Conservation (phyloP, 2,329 filamentous ascomycete species). For the Pestalotiopsis sp. region DNA sequence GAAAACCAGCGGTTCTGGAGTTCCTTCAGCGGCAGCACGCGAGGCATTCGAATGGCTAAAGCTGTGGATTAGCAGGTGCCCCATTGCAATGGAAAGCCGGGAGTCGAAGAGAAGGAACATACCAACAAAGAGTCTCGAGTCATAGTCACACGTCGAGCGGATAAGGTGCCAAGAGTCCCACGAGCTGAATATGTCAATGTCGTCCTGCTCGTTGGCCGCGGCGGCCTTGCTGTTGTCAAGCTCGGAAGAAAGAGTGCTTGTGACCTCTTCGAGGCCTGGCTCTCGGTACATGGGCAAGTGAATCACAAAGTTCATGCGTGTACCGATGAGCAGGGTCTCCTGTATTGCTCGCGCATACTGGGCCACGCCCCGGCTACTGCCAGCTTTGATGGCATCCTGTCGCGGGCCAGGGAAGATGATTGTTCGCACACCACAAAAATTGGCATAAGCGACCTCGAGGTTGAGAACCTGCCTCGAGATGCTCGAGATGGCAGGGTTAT, state of each 20-base stretch:
- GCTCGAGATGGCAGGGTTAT: slow-evolving; percentile 80
- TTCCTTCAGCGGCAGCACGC: slow-evolving; percentile 59
- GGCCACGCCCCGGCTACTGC: slow-evolving; percentile 54
- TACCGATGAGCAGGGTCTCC: slow-evolving; percentile 75
- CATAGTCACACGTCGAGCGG: slow-evolving; percentile 83
- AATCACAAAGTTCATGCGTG: slow-evolving; percentile 78
- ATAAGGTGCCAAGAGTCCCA: slow-evolving; percentile 97
- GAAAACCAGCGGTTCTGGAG: slow-evolving; percentile 71
- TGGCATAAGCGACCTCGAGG: slow-evolving; percentile 90
- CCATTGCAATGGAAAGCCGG: neutral
- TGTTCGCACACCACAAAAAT: slow-evolving; percentile 88
- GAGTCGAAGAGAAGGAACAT: slow-evolving; percentile 41
- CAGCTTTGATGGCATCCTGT: slow-evolving; percentile 57
- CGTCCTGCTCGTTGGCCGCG: slow-evolving; percentile 36
- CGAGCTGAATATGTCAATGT: slow-evolving; percentile 72
- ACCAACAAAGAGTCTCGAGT: slow-evolving; percentile 80
- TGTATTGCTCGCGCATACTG: slow-evolving; percentile 85
- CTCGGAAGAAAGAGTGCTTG: slow-evolving; percentile 14
- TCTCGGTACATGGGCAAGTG: slow-evolving; percentile 84
- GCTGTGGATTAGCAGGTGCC: slow-evolving; percentile 15
- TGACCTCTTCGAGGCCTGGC: slow-evolving; percentile 56
- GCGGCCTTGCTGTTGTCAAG: slow-evolving; percentile 23
- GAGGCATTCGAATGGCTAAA: slow-evolving; percentile 59
- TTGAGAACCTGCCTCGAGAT: slow-evolving; percentile 89
- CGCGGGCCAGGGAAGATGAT: slow-evolving; percentile 81